Conservation (phyloP, 2,329 filamentous ascomycete species). For the Colletotrichum echinochloae region DNA sequence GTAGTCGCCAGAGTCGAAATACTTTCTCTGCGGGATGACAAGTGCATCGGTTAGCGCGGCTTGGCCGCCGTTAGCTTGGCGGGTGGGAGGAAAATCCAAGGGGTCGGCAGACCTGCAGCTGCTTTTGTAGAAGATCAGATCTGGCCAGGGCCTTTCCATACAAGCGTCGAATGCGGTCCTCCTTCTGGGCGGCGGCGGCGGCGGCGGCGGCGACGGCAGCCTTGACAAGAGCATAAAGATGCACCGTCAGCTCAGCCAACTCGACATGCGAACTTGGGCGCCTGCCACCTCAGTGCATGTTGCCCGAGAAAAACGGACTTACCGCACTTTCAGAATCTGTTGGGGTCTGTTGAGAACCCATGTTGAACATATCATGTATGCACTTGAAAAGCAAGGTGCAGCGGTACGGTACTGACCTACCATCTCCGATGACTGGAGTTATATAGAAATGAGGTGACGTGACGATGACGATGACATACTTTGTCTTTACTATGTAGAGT, state of each 20-base stretch:
- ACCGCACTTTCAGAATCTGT: no score
- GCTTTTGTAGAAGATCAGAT: slow-evolving; percentile 8
- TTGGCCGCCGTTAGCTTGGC: background rate
- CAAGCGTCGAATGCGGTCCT: slow-evolving; percentile 1
- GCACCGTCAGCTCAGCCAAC: background rate
- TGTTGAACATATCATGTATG: background rate
- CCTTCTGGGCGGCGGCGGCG: background rate
- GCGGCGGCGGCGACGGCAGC: background rate
- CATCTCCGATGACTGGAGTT: background rate
- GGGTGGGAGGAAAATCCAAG: background rate
- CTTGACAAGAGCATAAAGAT: background rate
- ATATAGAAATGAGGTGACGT: slow-evolving; percentile 1
- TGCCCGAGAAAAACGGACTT: background rate
- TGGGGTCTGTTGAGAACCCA: background rate
- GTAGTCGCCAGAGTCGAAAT: background rate
- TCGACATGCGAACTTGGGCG: background rate
- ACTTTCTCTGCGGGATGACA: background rate
- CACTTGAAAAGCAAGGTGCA: background rate
- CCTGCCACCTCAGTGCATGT: background rate
- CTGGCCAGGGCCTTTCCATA: background rate
- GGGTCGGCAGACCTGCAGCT: slow-evolving; percentile 4
- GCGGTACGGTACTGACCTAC: background rate
- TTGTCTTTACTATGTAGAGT: background rate
- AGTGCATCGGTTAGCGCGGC: background rate
- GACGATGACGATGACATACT: slow-evolving; percentile 4